Percentiles rank a stretch among this genome's conserved stretches.
These are phyloP conservation scores for Lasiosphaeria miniovina DNA, from an alignment of 495 filamentous ascomycete genomes.

Conservation along the genomic window DNA sequence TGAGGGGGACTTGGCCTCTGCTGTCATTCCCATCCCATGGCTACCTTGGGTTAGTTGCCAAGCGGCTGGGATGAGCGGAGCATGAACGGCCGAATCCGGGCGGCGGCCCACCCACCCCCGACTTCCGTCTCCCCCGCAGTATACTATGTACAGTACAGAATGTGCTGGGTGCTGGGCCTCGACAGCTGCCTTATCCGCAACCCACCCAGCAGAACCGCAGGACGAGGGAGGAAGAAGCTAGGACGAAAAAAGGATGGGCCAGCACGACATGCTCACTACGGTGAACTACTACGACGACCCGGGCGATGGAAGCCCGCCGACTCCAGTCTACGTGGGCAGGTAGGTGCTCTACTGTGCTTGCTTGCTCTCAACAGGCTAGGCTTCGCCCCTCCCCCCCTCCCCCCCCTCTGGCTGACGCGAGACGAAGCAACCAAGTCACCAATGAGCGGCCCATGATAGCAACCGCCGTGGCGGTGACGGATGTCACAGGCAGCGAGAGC, in stretches of 20 bases:
- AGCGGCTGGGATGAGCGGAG: too few species aligned
- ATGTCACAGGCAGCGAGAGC: slow-evolving; percentile 35
- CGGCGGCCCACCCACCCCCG: too few species aligned
- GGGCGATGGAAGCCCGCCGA: slow-evolving; percentile 54
- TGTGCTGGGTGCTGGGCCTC: not conserved
- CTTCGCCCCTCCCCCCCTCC: too few species aligned
- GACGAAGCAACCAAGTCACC: slow-evolving; percentile 18
- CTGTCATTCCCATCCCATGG: too few species aligned
- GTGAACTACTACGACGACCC: slow-evolving; percentile 59
- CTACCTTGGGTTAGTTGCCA: too few species aligned
- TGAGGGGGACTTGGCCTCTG: too few species aligned
- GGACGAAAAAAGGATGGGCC: not conserved
- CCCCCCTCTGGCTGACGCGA: not conserved
- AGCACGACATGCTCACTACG: slow-evolving; percentile 45
- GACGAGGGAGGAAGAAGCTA: too few species aligned
- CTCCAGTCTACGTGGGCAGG: slow-evolving; percentile 48
- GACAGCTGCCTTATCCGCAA: not conserved
- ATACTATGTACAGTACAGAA: too few species aligned
- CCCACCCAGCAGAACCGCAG: not conserved
- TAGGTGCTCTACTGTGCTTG: slow-evolving; percentile 9
- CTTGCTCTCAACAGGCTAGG: too few species aligned
- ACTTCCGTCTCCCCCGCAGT: too few species aligned
- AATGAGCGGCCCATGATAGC: slow-evolving; percentile 46
- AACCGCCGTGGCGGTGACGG: slow-evolving; percentile 35
- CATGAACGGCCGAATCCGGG: too few species aligned